Base-by-base conservation (phyloP, 2,329 filamentous ascomycete species). In the Coleophoma crateriformis region DNA sequence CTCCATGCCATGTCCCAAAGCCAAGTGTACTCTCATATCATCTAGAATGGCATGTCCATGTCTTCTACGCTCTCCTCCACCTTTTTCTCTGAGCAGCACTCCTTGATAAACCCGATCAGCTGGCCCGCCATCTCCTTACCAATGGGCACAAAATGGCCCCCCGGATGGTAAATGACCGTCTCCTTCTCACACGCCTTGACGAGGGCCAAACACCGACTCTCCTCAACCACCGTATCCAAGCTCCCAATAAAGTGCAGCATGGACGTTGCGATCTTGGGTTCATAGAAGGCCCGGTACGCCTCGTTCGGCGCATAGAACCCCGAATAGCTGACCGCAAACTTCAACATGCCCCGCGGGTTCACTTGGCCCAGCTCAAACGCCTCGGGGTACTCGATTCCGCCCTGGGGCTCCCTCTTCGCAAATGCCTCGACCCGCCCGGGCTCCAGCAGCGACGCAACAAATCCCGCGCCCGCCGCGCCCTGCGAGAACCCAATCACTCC, bases 111-210 rank as follows among this genome's bases (percentile, higher is more conserved):
- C 1, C 77, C 81, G 4, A 86, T 83, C 56, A 95, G 69, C 33
- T 85, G 85, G 73, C 85, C 84, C 17, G 85, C 81, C 78, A 87
- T 94, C 58, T 90, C 86, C 71, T 87, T 89, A 58, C 85, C 82
- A 52, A 90, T 83, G 0, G 92, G 92, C 61, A 96, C 79, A 62
- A 95, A 90, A 67, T 97, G 92, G 0, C 91, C 91, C 7, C 92
- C 92, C 1, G 92, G 91, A 68, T 67, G 64, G 39, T 95, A 90
- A 59, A 86, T 78, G 59, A 81, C 63, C 55, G 81, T 73, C 62
- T 74, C 42, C 0, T 74, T 75, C 27, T 68, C 73, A 65, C 84
- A 89, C 43, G 77, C 75, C 20, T 90, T 82, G 3, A 87, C 76
- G 50, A 96, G 68, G 19, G 73, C 78, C 60, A 79, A 72, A 65